Percentiles rank a stretch among this genome's conserved stretches.
Conservation (phyloP, 2,329 filamentous ascomycete species). For the Botrytis paeoniae region DNA sequence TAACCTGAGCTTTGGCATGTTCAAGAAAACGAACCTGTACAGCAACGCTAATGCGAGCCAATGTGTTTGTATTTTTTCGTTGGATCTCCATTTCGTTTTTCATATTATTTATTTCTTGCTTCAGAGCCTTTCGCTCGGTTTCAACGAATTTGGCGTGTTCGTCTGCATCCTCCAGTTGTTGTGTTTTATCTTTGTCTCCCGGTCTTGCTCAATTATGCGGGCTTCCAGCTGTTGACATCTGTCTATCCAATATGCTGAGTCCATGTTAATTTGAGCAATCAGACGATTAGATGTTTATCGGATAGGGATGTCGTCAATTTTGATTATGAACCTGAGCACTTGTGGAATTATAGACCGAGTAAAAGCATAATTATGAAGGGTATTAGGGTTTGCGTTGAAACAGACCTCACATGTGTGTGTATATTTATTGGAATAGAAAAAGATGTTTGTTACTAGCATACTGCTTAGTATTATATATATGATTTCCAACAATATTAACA, state of each 20-base stretch:
- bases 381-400: neutral
- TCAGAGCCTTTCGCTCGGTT: neutral
- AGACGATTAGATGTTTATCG: no score
- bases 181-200: neutral
- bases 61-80: neutral
- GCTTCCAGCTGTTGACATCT: neutral
- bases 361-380: neutral
- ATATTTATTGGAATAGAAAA: no score
- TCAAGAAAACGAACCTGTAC: conserved; percentile 6
- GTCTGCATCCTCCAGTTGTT: neutral
- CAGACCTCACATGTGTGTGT: neutral
- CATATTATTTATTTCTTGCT: neutral
- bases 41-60: neutral
- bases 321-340: neutral
- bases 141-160: neutral
- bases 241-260: neutral
- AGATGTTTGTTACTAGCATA: no score
- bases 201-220: neutral
- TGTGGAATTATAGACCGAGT: neutral
- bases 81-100: neutral
- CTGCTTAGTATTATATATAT: no score
- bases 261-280: neutral
- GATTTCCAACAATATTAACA: no score
- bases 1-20: neutral
- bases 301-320: no score